Conservation (phyloP, 441 rosid species). For the Populus hybrid region DNA sequence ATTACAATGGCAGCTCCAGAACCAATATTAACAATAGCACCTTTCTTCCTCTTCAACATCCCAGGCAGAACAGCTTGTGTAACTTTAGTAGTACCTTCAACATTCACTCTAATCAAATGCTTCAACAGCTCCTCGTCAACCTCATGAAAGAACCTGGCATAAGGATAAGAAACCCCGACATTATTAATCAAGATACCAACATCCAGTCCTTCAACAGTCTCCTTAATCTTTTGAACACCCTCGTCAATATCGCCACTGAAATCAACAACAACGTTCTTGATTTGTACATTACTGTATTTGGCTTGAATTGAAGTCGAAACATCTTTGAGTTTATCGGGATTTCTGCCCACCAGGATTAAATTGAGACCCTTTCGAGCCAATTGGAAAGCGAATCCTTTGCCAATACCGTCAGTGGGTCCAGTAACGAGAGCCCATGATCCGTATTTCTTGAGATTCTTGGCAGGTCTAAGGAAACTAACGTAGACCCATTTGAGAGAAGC, state of each 20-base stretch:
- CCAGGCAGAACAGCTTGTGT: constrained; percentile 77
- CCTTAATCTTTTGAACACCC: constrained; percentile 61
- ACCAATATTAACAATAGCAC: constrained; percentile 84
- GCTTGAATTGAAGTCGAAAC: constrained; percentile 59
- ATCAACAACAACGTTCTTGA: constrained; percentile 68
- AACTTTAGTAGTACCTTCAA: constrained; percentile 86
- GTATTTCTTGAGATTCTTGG: constrained; percentile 69
- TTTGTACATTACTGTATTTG: constrained; percentile 41
- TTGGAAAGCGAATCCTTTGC: constrained; percentile 81
- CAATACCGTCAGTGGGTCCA: constrained; percentile 90
- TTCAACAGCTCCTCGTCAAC: constrained; percentile 64
- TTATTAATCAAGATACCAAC: constrained; percentile 78
- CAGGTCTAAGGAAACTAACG: constrained; percentile 75
- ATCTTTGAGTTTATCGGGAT: constrained; percentile 58
- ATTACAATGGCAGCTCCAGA: constrained; percentile 85
- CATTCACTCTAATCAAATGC: constrained; percentile 67
- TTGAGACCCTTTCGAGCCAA: constrained; percentile 70
- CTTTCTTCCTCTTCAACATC: constrained; percentile 77
- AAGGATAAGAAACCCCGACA: constrained; percentile 86
- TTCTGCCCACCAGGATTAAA: constrained; percentile 78
- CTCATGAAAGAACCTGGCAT: constrained; percentile 85
- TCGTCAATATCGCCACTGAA: constrained; percentile 77
- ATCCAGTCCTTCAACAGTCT: constrained; percentile 60
- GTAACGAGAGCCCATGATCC: constrained; percentile 93
- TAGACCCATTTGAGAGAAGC: constrained; percentile 59